Base-by-base conservation (phyloP, 225 moss, liverwort and hornwort species). In the Bryoerythrophyllum caledonicum region DNA sequence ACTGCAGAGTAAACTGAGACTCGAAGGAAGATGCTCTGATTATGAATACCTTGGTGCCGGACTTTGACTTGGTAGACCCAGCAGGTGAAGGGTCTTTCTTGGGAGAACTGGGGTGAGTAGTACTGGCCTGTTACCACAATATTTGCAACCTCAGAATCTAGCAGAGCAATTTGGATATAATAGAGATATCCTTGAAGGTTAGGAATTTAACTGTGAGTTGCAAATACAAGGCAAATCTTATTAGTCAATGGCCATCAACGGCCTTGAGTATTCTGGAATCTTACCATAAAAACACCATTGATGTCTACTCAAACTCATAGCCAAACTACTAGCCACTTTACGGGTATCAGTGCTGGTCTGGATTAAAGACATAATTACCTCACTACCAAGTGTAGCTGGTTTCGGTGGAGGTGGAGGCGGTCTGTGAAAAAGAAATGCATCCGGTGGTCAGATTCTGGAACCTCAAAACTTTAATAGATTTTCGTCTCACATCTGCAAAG, bases 361-460 rank as follows among this genome's bases (percentile, higher is more conserved):
- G 43, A 54, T 46, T 38, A 44, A 40, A 40, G 19, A 79, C 43
- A 58, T 40, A 21, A 43, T 70, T 73, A 86, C 86, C 82, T 67
- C 76, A 52, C 21, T 74, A 41, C 41, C 41, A 71, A 25, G 41
- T n/a, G 72, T 6, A 51, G 61, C 51, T 41, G 80, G 26, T 80
- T 82, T 79, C 56, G 80, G 64, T 74, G 65, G 52, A 76, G 76
- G 40, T 67, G 70, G 60, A 43, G 82, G 48, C 9, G 74, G 62
- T 51, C 86, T 86, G 82, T 76, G 76, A 60, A 43, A 72, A 44
- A 25, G 35, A 38, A 38, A 60, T 6, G 43, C 10, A 30, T 71
- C 53, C 16, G 12, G 65, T 63, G 48, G 62, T 77, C 32, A 79
- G 17, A 37, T 25, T 17, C 34, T 24, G 2, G 32, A 63, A 49